Evolutionary conservation across 2,329 filamentous ascomycete species (phyloP).

Genomic region (Coleophoma crateriformis): DNA sequence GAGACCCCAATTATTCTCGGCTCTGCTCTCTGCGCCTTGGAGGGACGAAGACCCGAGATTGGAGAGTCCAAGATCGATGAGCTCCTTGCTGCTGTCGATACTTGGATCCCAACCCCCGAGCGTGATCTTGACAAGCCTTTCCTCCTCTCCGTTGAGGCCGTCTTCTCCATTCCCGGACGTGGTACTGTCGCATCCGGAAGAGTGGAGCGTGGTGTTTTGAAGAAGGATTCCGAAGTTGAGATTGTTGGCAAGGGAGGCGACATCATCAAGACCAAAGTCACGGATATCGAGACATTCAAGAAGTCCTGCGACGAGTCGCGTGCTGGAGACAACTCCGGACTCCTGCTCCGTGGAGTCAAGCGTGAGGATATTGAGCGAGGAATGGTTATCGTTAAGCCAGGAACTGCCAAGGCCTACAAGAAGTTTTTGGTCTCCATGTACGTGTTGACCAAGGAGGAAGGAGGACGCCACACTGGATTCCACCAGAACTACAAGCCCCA

Average conservation of each 20-base stretch:
- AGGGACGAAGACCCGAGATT: constrained; percentile 81
- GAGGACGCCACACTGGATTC: constrained; percentile 95
- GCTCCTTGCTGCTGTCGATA: constrained; percentile 82
- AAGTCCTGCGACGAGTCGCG: constrained; percentile 97
- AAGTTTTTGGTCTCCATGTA: constrained; percentile 97
- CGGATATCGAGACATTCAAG: constrained; percentile 99
- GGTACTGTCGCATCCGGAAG: constrained; percentile 95
- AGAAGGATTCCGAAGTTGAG: constrained; percentile 93
- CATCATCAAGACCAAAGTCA: constrained; percentile 97
- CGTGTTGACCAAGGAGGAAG: constrained; percentile 95
- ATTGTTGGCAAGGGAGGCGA: constrained; percentile 79
- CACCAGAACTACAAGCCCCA: constrained; percentile 94
- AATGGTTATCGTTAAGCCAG: constrained; percentile 87
- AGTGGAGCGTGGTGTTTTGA: constrained; percentile 91
- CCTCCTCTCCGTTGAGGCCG: constrained; percentile 96
- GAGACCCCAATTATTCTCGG: constrained; percentile 97
- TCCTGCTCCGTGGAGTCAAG: constrained; percentile 91
- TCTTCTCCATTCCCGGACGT: constrained; percentile 86
- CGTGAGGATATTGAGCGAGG: constrained; percentile 92
- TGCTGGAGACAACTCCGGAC: constrained; percentile 96
- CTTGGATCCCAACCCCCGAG: constrained; percentile 92
- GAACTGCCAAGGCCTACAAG: constrained; percentile 76
- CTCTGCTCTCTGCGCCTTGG: constrained; percentile 90
- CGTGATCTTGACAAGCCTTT: constrained; percentile 98
- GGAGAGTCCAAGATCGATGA: constrained; percentile 85